A percentile compares a stretch with the other conserved stretches of the same genome.
These are phyloP conservation scores for Ichthyophthirius multifiliis DNA, from an alignment of 169 alveolate species.

Conservation along the genomic window DNA sequence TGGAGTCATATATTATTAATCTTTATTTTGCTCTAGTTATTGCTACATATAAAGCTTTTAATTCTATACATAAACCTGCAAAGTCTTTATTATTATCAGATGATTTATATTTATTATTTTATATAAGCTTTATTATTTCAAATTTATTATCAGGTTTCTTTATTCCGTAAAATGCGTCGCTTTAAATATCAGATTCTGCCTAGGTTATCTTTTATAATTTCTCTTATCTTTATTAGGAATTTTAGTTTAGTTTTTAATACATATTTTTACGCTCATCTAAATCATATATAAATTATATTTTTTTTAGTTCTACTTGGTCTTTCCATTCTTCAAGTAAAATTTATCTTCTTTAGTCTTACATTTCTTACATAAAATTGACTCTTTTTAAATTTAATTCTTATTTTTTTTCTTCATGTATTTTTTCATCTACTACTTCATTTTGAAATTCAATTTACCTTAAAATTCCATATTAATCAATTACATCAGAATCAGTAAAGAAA, in stretches of 20 bases:
- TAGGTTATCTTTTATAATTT: background rate
- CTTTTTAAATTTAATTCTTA: background rate
- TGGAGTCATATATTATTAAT: slow-evolving; percentile 76
- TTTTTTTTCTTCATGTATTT: background rate
- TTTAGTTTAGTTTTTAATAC: background rate
- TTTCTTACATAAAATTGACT: background rate
- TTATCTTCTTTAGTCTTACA: background rate
- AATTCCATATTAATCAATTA: slow-evolving; percentile 54
- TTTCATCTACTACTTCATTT: background rate
- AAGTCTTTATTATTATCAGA: background rate
- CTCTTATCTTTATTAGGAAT: background rate
- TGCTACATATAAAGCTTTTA: slow-evolving; percentile 85
- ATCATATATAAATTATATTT: background rate
- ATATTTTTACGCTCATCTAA: background rate
- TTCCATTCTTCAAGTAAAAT: background rate
- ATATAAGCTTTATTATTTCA: background rate
- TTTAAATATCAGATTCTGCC: background rate
- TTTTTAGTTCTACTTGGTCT: background rate
- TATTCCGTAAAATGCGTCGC: background rate
- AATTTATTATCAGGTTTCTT: no score
- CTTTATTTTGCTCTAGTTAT: slow-evolving; percentile 84
- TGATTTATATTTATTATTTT: background rate
- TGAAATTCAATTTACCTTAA: slow-evolving; percentile 41
- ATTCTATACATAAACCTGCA: slow-evolving; percentile 66
- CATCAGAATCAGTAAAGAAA: slow-evolving; percentile 74